Base-by-base conservation (phyloP, 225 moss, liverwort and hornwort genomes). In the Sphagnum contortum region DNA sequence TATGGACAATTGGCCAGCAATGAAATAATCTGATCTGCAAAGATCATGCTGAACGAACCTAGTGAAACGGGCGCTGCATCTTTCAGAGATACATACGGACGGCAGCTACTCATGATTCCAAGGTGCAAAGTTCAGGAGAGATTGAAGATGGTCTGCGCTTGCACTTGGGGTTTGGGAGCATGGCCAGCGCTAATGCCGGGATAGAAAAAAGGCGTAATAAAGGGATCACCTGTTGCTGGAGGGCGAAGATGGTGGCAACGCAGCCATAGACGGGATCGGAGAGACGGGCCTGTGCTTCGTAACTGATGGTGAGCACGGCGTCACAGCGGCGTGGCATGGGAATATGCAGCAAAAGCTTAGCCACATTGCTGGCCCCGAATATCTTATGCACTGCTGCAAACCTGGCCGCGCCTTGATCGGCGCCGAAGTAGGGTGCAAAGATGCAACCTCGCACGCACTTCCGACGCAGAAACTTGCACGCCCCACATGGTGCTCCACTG, bases 401-500 rank as follows among this genome's bases (percentile, higher is more conserved):
- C 12, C 80, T 72, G 6, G 79, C 79, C 2, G 82, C 82, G 10
- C 84, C 84, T 69, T 82, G 78, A 72, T 83, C 86, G 50, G 82
- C 82, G 55, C 82, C 79, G 62, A 86, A 86, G 74, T 86, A 86
- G n/a, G 86, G 86, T 9, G 86, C 86, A 70, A 86, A 86, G 65
- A 79, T 79, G 73, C 86, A 86, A 44, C 84, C 84, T 14, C 84
- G 71, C 12, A 84, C 84, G 57, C 84, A 84, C 80, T 84, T 84
- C 66, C 79, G 64, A 58, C 86, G 58, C 48, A 86, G 52, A 57
- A 82, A 82, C 50, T 83, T 83, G 79, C 82, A 86, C 3, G 82
- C 86, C 75, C 82, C 86, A 79, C 86, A 86, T 48, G 82, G 82
- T 70, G 81, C 81, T 63, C 85, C 84, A 71, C 84, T 84, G 77